Conservation (phyloP, 1,139 yeast species). For the Pichia sp. region DNA sequence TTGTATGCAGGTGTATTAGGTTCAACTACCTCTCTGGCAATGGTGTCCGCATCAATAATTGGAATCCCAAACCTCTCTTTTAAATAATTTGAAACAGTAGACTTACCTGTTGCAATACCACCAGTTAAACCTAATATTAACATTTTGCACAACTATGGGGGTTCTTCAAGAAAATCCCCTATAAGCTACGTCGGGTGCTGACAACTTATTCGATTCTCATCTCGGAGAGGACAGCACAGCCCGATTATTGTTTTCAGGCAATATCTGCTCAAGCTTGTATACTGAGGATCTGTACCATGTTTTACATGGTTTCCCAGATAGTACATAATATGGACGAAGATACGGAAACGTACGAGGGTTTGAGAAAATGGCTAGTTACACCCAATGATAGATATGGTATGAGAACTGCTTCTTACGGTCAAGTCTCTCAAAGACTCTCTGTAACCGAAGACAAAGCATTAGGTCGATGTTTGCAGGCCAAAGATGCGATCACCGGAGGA, state of each 20-base stretch:
- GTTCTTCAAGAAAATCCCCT: no score
- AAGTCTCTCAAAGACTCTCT: constrained; percentile 15
- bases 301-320: background rate
- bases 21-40: constrained; percentile 77
- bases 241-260: no score
- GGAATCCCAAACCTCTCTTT: constrained; percentile 45
- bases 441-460: constrained; percentile 31
- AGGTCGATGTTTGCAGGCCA: constrained; percentile 61
- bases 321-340: no score
- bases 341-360: background rate
- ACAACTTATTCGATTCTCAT: no score
- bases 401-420: background rate
- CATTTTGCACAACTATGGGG: no score
- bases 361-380: constrained; percentile 6
- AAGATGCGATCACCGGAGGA: constrained; percentile 29
- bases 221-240: no score
- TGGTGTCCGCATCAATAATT: constrained; percentile 81
- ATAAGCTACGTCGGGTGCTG: no score
- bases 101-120: constrained; percentile 92
- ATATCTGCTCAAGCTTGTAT: no score
- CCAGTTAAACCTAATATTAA: constrained; percentile 90
- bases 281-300: background rate
- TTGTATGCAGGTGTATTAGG: constrained; percentile 73
- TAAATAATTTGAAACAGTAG: constrained; percentile 70
- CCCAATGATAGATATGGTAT: background rate